Conservation (phyloP, 2,329 filamentous ascomycete genomes). For the Arthroderma uncinatum region DNA sequence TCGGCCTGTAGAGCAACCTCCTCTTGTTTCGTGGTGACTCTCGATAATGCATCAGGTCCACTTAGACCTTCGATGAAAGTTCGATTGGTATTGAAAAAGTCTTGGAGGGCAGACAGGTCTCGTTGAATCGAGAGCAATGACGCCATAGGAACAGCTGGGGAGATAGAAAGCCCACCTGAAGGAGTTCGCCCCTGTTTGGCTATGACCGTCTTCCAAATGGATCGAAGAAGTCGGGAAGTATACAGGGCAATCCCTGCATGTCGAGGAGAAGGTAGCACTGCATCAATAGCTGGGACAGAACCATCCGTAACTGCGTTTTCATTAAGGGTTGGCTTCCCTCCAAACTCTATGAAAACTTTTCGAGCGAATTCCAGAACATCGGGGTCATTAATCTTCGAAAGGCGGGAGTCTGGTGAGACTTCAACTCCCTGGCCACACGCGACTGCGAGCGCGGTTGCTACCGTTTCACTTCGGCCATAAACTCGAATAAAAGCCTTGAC, state of each 20-base stretch:
- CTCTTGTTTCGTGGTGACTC: conserved; percentile 70
- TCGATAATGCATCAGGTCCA: conserved; percentile 75
- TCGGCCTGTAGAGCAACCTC: conserved; percentile 88
- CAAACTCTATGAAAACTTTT: conserved; percentile 82
- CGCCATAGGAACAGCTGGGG: conserved; percentile 51
- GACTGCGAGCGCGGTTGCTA: conserved; percentile 83
- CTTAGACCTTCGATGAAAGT: conserved; percentile 86
- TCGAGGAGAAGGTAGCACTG: conserved; percentile 74
- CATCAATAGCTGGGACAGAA: conserved; percentile 59
- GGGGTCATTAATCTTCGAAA: conserved; percentile 64
- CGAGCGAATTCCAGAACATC: conserved; percentile 75
- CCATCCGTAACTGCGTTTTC: conserved; percentile 59
- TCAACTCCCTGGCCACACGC: conserved; percentile 89
- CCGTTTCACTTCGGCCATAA: conserved; percentile 80
- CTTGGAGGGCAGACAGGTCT: conserved; percentile 63
- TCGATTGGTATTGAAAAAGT: conserved; percentile 78
- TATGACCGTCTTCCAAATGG: conserved; percentile 74
- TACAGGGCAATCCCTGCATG: conserved; percentile 84
- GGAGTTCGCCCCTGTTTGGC: conserved; percentile 47
- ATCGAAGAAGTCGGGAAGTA: conserved; percentile 73
- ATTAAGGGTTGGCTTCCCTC: conserved; percentile 72
- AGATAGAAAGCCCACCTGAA: conserved; percentile 52
- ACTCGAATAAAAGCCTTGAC: conserved; percentile 71
- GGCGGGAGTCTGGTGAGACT: conserved; percentile 57
- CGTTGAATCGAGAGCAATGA: conserved; percentile 72